Percentiles rank a stretch among this genome's conserved stretches.
phyloP scores from a whole-genome alignment of 2,329 filamentous ascomycete genomes.

The Pseudophaeomoniella oleicola region DNA sequence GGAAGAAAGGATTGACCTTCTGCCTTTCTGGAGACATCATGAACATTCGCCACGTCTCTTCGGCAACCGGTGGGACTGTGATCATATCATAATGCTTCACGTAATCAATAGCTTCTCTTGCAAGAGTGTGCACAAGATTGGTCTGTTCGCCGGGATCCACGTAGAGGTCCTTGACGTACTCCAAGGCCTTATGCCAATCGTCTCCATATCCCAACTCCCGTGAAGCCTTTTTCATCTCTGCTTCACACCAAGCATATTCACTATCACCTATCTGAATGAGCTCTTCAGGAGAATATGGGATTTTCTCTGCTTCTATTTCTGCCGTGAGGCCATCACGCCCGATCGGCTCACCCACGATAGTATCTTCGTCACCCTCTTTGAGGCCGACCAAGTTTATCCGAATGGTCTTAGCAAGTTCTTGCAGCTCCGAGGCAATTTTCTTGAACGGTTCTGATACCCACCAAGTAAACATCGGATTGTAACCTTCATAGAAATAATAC shows the following conservation, averaged over 20 bases:
- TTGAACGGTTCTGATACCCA: constrained; percentile 36
- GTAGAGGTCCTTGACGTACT: constrained; percentile 40
- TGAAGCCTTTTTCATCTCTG: constrained; percentile 38
- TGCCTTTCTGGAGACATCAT: constrained; percentile 42
- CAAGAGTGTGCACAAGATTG: constrained; percentile 35
- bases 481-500: constrained; percentile 37
- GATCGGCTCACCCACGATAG: constrained; percentile 44
- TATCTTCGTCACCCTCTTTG: constrained; percentile 26
- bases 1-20: constrained; percentile 44
- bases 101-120: constrained; percentile 36
- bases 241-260: constrained; percentile 41
- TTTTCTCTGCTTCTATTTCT: constrained; percentile 42
- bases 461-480: constrained; percentile 43
- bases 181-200: constrained; percentile 39
- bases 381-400: constrained; percentile 31
- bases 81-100: constrained; percentile 40
- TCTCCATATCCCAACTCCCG: constrained; percentile 31
- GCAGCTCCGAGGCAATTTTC: constrained; percentile 22
- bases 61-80: constrained; percentile 38
- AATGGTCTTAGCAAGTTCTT: constrained; percentile 22
- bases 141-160: constrained; percentile 41
- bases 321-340: constrained; percentile 35
- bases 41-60: constrained; percentile 39
- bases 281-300: constrained; percentile 43
- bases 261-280: constrained; percentile 35